These are phyloP conservation scores for Pyracantha coccinea DNA, from an alignment of 331 rosid genomes.

Conservation along the genomic window DNA sequence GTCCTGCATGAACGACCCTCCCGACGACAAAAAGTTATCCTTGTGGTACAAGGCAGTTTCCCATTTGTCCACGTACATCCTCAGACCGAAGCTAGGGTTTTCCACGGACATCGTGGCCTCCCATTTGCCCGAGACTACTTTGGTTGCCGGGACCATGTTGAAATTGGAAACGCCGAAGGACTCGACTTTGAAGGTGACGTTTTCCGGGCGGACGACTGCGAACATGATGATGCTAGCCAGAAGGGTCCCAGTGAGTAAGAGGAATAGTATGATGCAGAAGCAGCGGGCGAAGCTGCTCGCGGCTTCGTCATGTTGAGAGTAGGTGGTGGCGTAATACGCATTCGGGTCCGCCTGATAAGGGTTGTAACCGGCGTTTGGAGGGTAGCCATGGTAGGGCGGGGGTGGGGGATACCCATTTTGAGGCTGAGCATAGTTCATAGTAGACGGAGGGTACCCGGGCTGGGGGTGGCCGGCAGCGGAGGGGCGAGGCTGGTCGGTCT, in stretches of 20 bases:
- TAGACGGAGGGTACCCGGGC: not conserved
- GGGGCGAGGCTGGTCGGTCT: not conserved
- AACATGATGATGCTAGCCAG: constrained; percentile 4
- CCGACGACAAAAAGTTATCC: not conserved
- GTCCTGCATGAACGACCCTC: not conserved
- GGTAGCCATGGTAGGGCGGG: not conserved
- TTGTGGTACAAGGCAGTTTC: constrained; percentile 1
- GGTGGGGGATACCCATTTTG: constrained; percentile 11
- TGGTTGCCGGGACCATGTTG: not conserved
- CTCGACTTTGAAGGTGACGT: not conserved
- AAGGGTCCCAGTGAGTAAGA: not conserved
- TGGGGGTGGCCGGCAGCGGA: not conserved
- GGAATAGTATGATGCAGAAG: not conserved
- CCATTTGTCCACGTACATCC: not conserved
- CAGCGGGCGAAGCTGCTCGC: constrained; percentile 16
- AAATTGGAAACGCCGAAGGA: not conserved
- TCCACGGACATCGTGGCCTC: not conserved
- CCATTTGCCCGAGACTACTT: not conserved
- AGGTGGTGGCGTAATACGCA: constrained; percentile 1
- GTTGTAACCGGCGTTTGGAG: not conserved
- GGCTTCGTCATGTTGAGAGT: constrained; percentile 8
- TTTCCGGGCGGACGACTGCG: not conserved
- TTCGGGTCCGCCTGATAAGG: not conserved
- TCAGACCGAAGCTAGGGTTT: not conserved
- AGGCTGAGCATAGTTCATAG: constrained; percentile 13